phyloP scores from a whole-genome alignment of 768 basidiomycete species.

The Suillus subalutaceus region DNA sequence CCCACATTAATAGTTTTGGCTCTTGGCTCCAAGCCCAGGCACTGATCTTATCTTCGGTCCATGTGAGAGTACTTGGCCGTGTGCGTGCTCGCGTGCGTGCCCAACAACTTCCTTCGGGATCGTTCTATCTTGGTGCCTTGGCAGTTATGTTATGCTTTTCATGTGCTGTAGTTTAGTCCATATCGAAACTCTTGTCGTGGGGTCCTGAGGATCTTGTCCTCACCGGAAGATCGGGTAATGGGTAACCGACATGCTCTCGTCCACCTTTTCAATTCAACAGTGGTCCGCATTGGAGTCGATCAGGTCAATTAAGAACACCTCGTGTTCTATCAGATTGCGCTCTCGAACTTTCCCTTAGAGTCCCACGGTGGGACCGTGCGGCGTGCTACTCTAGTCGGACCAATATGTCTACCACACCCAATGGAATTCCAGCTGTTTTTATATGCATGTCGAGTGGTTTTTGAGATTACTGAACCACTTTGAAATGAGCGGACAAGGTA shows the following conservation, averaged over 20 bases:
- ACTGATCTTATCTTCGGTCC: background rate
- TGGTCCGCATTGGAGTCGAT: background rate
- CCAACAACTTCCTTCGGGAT: background rate
- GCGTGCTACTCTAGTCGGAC: background rate
- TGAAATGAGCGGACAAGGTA: background rate
- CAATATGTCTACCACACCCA: background rate
- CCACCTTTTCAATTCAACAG: background rate
- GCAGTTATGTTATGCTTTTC: background rate
- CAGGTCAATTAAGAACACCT: background rate
- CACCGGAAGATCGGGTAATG: background rate
- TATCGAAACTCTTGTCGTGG: background rate
- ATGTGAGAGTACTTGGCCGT: background rate
- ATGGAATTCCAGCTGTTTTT: background rate
- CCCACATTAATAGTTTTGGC: background rate
- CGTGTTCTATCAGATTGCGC: background rate
- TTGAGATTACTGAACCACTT: too few species aligned
- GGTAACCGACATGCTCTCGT: background rate
- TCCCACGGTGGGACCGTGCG: background rate
- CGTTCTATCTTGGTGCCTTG: background rate
- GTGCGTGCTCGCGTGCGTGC: background rate
- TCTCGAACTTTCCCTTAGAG: background rate
- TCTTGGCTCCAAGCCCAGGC: background rate
- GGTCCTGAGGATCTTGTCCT: background rate
- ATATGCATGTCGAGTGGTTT: too few species aligned
- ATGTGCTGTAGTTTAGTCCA: background rate